These are phyloP conservation scores for Fonsecaea nubica DNA, from an alignment of 2,329 filamentous ascomycete genomes.

Conservation along the genomic window DNA sequence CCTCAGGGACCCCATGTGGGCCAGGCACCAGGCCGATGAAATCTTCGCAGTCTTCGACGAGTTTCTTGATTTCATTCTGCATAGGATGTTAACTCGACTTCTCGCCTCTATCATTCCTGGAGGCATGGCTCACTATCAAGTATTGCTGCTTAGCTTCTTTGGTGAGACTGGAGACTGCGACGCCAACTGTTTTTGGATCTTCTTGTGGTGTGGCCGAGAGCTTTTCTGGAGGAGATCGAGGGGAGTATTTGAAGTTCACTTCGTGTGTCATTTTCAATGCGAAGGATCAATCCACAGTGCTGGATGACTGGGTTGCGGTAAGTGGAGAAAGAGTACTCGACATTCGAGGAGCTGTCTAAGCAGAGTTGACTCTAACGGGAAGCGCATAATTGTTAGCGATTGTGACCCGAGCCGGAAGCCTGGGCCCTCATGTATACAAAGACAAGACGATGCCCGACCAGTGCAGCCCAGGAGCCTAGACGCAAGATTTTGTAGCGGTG, in stretches of 20 bases:
- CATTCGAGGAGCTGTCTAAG: neutral
- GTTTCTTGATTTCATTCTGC: constrained; percentile 36
- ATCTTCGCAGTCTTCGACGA: constrained; percentile 31
- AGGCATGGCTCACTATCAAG: constrained; percentile 23
- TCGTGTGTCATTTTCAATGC: constrained; percentile 18
- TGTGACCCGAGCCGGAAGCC: neutral
- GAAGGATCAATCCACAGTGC: constrained; percentile 9
- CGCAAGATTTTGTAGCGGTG: constrained; percentile 10
- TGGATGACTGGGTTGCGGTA: neutral
- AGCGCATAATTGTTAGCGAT: neutral
- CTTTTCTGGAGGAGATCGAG: constrained; percentile 5
- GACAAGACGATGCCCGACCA: neutral
- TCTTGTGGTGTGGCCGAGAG: constrained; percentile 14
- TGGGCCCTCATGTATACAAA: neutral
- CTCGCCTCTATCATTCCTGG: neutral
- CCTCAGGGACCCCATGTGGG: constrained; percentile 25
- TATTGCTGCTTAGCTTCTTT: constrained; percentile 27
- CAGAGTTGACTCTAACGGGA: neutral
- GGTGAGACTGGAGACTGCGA: neutral
- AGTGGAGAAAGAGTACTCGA: constrained; percentile 4
- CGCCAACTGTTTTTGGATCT: neutral
- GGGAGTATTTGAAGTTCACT: constrained; percentile 10
- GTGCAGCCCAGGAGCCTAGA: neutral
- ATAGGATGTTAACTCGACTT: constrained; percentile 5
- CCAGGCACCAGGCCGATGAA: constrained; percentile 32